Evolutionary conservation across 208 protist species (phyloP).

Genomic region (Wallacemonas sp.): DNA sequence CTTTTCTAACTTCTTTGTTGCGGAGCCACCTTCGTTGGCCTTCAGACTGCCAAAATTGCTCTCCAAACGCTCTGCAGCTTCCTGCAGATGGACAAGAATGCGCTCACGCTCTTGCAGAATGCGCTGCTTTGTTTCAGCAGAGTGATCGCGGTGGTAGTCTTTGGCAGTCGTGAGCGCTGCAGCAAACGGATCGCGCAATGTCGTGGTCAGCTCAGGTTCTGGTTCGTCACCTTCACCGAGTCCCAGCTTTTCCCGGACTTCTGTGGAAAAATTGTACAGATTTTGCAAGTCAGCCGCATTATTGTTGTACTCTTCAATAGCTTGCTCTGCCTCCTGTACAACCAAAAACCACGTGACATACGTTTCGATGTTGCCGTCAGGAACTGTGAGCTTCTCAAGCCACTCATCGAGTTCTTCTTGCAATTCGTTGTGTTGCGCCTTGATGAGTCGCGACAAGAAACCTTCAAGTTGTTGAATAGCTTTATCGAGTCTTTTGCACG

Average conservation of each 20-base stretch:
- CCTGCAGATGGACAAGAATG: constrained; percentile 25
- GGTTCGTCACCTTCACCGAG: neutral
- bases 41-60: constrained; percentile 37
- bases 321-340: constrained; percentile 33
- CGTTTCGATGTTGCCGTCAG: constrained; percentile 28
- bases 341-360: constrained; percentile 52
- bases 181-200: constrained; percentile 39
- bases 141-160: constrained; percentile 29
- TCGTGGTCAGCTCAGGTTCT: constrained; percentile 25
- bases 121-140: constrained; percentile 30
- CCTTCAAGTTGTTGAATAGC: constrained; percentile 40
- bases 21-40: constrained; percentile 42
- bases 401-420: constrained; percentile 30
- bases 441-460: constrained; percentile 29
- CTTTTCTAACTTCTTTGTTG: constrained; percentile 49
- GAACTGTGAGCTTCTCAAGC: constrained; percentile 32
- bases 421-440: constrained; percentile 27
- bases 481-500: constrained; percentile 31
- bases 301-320: constrained; percentile 36
- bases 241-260: constrained; percentile 36
- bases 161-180: constrained; percentile 37
- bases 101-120: constrained; percentile 30
- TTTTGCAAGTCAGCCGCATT: constrained; percentile 45
- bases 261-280: constrained; percentile 35
- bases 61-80: constrained; percentile 33